Evolutionary conservation across 2,329 filamentous ascomycete genomes (phyloP), one percentile per base, ranked within the genome.

Genomic region (Tolypocladium pustulatum): DNA sequence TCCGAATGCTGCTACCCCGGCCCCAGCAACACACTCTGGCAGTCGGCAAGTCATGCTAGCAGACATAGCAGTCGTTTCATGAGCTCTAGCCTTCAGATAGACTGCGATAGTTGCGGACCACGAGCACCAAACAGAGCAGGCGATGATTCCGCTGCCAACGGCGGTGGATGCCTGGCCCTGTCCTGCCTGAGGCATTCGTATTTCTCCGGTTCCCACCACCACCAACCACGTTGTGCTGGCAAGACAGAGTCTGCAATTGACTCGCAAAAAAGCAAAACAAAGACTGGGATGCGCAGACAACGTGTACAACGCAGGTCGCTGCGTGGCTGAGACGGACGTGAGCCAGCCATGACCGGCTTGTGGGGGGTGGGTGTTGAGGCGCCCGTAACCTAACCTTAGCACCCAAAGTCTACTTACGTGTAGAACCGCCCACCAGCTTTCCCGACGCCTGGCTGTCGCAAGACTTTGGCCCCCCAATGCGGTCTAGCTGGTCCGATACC

Each of bases 401-500:
- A 15, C 40, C 22, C n/a, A n/a, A n/a, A n/a, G n/a, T n/a, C n/a
- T n/a, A n/a, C n/a, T n/a, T n/a, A n/a, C n/a, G n/a, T n/a, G n/a
- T n/a, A n/a, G n/a, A n/a, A 9, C 40, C 20, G 10, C 40, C n/a
- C 46, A 20, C 43, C 43, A 30, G 43, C 41, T 25, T 25, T 15
- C 22, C 43, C 7, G 43, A 8, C 49, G 30, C 4, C 46, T 51
- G 40, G 38, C 57, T 43, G 54, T 56, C 58, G 55, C 43, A 8
- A 51, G 20, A 56, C 38, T 7, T 38, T 9, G 22, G 3, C 32
- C 40, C 30, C 58, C 57, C 27, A 13, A 58, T 59, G 22, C 9
- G 56, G 61, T 15, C 55, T 63, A 63, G 62, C 58, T 55, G 22
- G 57, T 63, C 62, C 62, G 62, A 63, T 59, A 62, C 62, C 62